Conservation (phyloP, 2,329 filamentous ascomycete genomes). For the Fusarium verrucosum region DNA sequence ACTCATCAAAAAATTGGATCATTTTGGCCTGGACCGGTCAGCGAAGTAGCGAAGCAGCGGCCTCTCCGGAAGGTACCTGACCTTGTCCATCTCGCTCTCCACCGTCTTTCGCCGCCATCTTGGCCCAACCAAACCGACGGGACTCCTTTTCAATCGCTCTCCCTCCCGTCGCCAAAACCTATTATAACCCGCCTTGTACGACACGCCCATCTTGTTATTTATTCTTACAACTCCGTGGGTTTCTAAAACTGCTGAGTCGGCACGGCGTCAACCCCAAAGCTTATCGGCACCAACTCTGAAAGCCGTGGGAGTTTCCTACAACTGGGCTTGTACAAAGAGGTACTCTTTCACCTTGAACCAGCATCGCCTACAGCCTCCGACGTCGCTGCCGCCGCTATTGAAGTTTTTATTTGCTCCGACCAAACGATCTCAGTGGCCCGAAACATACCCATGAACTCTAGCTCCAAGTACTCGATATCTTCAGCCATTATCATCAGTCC, state of each 20-base stretch:
- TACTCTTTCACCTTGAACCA: slow-evolving; percentile 13
- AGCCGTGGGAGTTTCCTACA: slow-evolving; percentile 7
- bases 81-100: slow-evolving; percentile 26
- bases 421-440: slow-evolving; percentile 29
- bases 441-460: slow-evolving; percentile 23
- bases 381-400: slow-evolving; percentile 26
- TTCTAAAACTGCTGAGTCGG: slow-evolving; percentile 6
- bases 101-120: slow-evolving; percentile 36
- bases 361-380: slow-evolving; percentile 20
- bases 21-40: slow-evolving; percentile 37
- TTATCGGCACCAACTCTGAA: slow-evolving; percentile 19
- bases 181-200: slow-evolving; percentile 2
- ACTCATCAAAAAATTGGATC: slow-evolving; percentile 34
- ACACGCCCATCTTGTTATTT: slow-evolving; percentile 10
- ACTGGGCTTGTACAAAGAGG: slow-evolving; percentile 12
- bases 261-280: slow-evolving; percentile 23
- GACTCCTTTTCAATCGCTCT: slow-evolving; percentile 29
- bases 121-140: slow-evolving; percentile 18
- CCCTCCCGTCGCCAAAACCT: slow-evolving; percentile 29
- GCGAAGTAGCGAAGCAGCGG: slow-evolving; percentile 29
- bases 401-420: slow-evolving; percentile 34
- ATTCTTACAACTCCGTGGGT: background rate
- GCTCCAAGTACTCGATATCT: slow-evolving; percentile 29
- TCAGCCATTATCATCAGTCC: slow-evolving; percentile 35
- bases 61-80: slow-evolving; percentile 34